phyloP scores from a whole-genome alignment of 1,139 yeast genomes.

The Yamadazyma mexicana region DNA sequence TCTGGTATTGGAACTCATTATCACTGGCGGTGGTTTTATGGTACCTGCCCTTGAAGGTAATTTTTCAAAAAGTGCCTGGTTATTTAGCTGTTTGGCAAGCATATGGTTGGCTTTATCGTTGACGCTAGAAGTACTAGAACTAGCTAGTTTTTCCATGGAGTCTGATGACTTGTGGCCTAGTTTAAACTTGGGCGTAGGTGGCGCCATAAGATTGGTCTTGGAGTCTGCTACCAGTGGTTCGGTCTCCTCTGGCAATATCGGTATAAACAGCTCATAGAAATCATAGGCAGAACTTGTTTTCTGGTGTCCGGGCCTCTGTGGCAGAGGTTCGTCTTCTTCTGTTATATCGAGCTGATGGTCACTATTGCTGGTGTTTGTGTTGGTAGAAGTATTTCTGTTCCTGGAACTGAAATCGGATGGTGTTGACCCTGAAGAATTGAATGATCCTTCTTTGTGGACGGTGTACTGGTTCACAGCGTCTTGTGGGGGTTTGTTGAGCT shows the following conservation, averaged over 20 bases:
- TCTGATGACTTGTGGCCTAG: conserved; percentile 9
- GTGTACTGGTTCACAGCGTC: neutral
- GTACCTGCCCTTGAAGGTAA: conserved; percentile 32
- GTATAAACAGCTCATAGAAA: conserved; percentile 46
- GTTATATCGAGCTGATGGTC: conserved; percentile 4
- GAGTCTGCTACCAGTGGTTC: neutral
- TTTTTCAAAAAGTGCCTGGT: conserved; percentile 40
- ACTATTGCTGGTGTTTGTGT: conserved; percentile 7
- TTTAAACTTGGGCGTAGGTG: conserved; percentile 13
- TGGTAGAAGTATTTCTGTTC: conserved; percentile 5
- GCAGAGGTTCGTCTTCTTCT: neutral
- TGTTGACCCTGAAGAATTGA: conserved; percentile 5
- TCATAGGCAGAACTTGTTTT: conserved; percentile 36
- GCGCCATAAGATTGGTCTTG: conserved; percentile 4
- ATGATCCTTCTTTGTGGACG: conserved; percentile 2
- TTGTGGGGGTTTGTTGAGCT: neutral
- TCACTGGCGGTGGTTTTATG: conserved; percentile 19
- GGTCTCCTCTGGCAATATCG: conserved; percentile 28
- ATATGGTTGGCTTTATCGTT: conserved; percentile 30
- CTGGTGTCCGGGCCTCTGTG: conserved; percentile 9
- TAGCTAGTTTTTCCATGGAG: conserved; percentile 8
- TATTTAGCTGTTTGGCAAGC: conserved; percentile 42
- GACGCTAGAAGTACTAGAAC: conserved; percentile 7
- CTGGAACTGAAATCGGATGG: conserved; percentile 2
- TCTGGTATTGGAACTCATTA: conserved; percentile 1